Evolutionary conservation across 805 yeast species (phyloP).

Genomic region (Yamadazyma nakazawae): DNA sequence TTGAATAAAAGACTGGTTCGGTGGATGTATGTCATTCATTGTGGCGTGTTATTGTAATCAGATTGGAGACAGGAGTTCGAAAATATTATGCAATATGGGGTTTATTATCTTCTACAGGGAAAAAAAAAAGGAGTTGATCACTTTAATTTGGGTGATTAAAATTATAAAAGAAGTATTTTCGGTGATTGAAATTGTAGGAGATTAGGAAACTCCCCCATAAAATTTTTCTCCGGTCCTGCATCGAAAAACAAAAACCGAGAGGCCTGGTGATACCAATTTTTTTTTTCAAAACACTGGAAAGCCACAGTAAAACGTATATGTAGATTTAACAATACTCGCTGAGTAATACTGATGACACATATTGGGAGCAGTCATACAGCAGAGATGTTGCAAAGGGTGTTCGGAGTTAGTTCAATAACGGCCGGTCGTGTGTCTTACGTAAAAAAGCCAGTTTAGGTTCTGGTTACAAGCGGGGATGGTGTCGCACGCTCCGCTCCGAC

Average conservation of each 20-base stretch:
- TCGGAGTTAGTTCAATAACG: background rate
- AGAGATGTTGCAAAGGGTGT: background rate
- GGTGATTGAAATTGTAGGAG: conserved; percentile 4
- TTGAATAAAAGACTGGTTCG: background rate
- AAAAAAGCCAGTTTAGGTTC: background rate
- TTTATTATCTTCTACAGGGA: background rate
- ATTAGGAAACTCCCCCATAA: conserved; percentile 4
- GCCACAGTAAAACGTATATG: background rate
- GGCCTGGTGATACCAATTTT: too few species aligned
- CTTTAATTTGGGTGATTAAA: background rate
- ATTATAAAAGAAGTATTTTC: background rate
- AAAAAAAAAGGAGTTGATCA: background rate
- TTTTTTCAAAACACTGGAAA: background rate
- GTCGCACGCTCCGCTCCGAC: background rate
- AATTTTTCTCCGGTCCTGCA: conserved; percentile 3
- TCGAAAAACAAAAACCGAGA: background rate
- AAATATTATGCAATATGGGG: too few species aligned
- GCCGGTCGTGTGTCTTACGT: background rate
- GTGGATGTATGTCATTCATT: background rate
- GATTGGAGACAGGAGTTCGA: too few species aligned
- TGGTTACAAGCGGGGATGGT: background rate
- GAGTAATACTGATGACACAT: background rate
- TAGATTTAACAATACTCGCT: background rate
- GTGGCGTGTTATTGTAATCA: background rate
- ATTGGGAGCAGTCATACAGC: too few species aligned